Evolutionary conservation across 1,284 basidiomycete genomes (phyloP).

Genomic region (Cutaneotrichosporon curvatum): DNA sequence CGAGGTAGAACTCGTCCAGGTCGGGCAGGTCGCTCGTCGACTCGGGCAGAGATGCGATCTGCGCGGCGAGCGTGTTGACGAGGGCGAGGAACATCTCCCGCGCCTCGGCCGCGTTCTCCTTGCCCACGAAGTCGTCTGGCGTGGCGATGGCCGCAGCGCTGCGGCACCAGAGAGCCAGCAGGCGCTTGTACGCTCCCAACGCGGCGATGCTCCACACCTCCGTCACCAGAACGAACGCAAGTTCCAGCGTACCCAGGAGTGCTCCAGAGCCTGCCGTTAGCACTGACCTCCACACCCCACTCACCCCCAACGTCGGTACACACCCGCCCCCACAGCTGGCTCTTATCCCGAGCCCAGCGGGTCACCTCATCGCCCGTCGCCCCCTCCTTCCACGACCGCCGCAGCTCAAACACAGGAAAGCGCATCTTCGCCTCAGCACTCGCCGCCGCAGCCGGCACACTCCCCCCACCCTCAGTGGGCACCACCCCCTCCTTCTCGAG

Average conservation of each 20-base stretch:
- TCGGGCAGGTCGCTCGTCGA: constrained; percentile 44
- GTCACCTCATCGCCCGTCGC: constrained; percentile 46
- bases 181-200: constrained; percentile 43
- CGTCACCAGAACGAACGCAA: constrained; percentile 46
- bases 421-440: constrained; percentile 13
- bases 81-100: constrained; percentile 16
- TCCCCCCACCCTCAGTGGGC: not conserved
- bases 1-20: constrained; percentile 41
- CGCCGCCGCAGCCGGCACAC: not conserved
- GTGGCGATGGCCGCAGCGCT: constrained; percentile 21
- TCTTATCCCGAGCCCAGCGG: constrained; percentile 46
- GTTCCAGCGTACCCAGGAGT: constrained; percentile 44
- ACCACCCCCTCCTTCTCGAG: not conserved
- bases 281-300: constrained; percentile 9
- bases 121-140: constrained; percentile 1
- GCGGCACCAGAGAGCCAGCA: constrained; percentile 41
- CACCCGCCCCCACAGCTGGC: constrained; percentile 40
- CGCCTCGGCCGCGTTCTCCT: not conserved
- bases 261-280: constrained; percentile 32
- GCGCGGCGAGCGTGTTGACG: constrained; percentile 33
- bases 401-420: constrained; percentile 43
- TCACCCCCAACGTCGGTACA: constrained; percentile 35
- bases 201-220: constrained; percentile 46
- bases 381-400: constrained; percentile 45
- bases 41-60: constrained; percentile 37